These are phyloP conservation scores for Trematosphaeria pertusa DNA, from an alignment of 2,329 filamentous ascomycete genomes.

Conservation along the genomic window DNA sequence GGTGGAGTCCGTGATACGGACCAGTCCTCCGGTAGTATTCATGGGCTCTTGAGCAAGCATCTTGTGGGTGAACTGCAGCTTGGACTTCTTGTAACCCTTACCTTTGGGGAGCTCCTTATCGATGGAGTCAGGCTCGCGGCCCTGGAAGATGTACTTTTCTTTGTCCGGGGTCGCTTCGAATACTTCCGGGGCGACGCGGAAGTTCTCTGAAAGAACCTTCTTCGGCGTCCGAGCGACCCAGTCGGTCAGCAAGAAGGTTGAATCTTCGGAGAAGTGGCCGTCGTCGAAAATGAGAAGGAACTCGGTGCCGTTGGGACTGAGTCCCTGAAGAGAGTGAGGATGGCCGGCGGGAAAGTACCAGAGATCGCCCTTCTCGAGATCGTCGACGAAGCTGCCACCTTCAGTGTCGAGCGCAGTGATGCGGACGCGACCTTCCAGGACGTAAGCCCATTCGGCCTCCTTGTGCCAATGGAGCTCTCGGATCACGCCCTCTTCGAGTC, in stretches of 20 bases:
- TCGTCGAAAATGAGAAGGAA: constrained; percentile 70
- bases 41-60: constrained; percentile 74
- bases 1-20: constrained; percentile 76
- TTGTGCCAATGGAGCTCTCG: constrained; percentile 84
- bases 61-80: constrained; percentile 72
- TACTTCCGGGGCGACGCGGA: constrained; percentile 73
- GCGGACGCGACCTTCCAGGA: constrained; percentile 73
- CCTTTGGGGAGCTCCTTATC: constrained; percentile 69
- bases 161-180: constrained; percentile 71
- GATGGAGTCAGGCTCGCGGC: constrained; percentile 68
- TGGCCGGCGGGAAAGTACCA: constrained; percentile 84
- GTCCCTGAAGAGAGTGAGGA: constrained; percentile 77
- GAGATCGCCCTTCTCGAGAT: constrained; percentile 76
- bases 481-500: constrained; percentile 74
- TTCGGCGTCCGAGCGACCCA: constrained; percentile 77
- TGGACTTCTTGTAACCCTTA: constrained; percentile 69
- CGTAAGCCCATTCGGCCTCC: constrained; percentile 79
- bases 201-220: constrained; percentile 76
- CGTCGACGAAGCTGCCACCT: constrained; percentile 78
- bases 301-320: constrained; percentile 70
- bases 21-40: constrained; percentile 71
- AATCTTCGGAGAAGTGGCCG: constrained; percentile 67
- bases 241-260: constrained; percentile 76
- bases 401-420: constrained; percentile 77
- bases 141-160: constrained; percentile 81